Evolutionary conservation across 2,329 filamentous ascomycete genomes (phyloP).

Genomic region (Bipolaris cookei): DNA sequence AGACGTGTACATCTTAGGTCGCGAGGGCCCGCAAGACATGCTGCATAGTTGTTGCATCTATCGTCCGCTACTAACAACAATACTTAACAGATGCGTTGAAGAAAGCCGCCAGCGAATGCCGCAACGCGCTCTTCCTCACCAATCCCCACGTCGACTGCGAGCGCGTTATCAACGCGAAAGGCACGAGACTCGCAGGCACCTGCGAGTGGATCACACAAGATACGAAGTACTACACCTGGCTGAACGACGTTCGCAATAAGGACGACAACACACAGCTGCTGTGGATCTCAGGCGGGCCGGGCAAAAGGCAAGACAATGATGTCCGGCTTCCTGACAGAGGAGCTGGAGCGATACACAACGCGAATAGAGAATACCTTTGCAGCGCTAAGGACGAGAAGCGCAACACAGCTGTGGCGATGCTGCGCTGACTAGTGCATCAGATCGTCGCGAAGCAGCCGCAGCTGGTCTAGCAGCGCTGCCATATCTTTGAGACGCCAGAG

Average conservation of each 20-base stretch:
- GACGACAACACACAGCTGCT: no score
- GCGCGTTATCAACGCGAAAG: constrained; percentile 15
- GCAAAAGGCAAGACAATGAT: constrained; percentile 47
- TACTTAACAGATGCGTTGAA: background rate
- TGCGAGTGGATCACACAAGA: constrained; percentile 41
- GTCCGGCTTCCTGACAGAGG: constrained; percentile 36
- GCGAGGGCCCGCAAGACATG: no score
- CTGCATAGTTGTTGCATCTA: background rate
- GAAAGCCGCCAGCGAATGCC: constrained; percentile 8
- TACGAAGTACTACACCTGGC: constrained; percentile 20
- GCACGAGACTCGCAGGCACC: constrained; percentile 21
- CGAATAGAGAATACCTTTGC: constrained; percentile 22
- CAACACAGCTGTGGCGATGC: no score
- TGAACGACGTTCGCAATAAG: background rate
- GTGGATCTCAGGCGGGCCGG: constrained; percentile 36
- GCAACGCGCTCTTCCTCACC: constrained; percentile 20
- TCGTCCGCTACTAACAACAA: no score
- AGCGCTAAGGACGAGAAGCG: constrained; percentile 29
- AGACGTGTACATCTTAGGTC: background rate
- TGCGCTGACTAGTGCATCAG: constrained; percentile 26
- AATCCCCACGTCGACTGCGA: constrained; percentile 19
- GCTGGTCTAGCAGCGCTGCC: background rate
- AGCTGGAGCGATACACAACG: constrained; percentile 19
- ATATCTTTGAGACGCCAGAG: background rate
- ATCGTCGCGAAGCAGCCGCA: background rate